Conservation (phyloP, 352 stramenopile genomes). For the Pythium aristosporum region DNA sequence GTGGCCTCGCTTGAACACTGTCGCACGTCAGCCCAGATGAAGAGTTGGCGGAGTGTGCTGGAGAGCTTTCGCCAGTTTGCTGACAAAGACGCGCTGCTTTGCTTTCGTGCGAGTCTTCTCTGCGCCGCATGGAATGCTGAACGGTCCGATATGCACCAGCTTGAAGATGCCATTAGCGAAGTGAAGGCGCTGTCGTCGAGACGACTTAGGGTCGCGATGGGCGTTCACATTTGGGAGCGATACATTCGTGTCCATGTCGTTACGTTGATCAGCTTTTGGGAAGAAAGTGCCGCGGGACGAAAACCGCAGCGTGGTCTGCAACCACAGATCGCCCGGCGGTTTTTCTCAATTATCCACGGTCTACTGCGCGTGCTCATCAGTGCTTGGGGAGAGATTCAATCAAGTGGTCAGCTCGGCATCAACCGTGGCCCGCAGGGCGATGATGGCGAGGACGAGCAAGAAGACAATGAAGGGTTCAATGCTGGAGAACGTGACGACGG, state of each 20-base stretch:
- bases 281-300: slow-evolving; percentile 64
- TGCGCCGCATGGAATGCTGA: slow-evolving; percentile 81
- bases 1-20: slow-evolving; percentile 64
- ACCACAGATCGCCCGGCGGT: slow-evolving; percentile 68
- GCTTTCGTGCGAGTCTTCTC: slow-evolving; percentile 61
- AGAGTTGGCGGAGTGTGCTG: slow-evolving; percentile 58
- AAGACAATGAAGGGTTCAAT: slow-evolving; percentile 28
- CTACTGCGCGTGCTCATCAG: slow-evolving; percentile 47
- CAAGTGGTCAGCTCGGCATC: not conserved
- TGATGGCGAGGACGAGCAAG: slow-evolving; percentile 28
- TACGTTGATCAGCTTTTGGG: slow-evolving; percentile 81
- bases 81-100: slow-evolving; percentile 55
- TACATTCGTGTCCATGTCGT: slow-evolving; percentile 82
- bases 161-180: slow-evolving; percentile 71
- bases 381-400: slow-evolving; percentile 22
- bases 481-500: slow-evolving; percentile 28
- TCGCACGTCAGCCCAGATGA: slow-evolving; percentile 61
- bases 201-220: slow-evolving; percentile 58
- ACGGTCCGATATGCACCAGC: slow-evolving; percentile 81
- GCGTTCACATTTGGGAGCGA: slow-evolving; percentile 73
- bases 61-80: slow-evolving; percentile 61
- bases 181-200: slow-evolving; percentile 44
- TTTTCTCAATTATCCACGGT: slow-evolving; percentile 75
- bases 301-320: slow-evolving; percentile 73
- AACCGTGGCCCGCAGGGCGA: slow-evolving; percentile 10